Evolutionary conservation across 2,329 filamentous ascomycete genomes (phyloP).

Genomic region (Aspergillus terreus): DNA sequence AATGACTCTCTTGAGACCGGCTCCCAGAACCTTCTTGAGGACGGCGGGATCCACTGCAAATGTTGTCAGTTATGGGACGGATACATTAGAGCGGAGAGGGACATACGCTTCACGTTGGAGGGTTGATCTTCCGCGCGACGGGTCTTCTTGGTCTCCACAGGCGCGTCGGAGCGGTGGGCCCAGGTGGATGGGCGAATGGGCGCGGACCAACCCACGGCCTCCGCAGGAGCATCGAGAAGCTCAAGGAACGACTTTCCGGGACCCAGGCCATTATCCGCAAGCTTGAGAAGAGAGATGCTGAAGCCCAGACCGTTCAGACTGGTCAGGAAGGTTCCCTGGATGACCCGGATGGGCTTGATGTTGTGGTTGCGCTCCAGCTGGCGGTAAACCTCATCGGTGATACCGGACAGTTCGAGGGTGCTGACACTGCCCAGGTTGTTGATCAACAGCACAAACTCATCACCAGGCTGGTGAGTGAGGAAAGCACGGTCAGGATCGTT

Average conservation of each 20-base stretch:
- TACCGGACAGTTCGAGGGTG: slow-evolving; percentile 63
- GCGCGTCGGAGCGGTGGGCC: slow-evolving; percentile 43
- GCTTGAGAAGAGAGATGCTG: slow-evolving; percentile 63
- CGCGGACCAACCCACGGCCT: slow-evolving; percentile 65
- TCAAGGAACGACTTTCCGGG: slow-evolving; percentile 56
- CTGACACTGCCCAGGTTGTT: slow-evolving; percentile 70
- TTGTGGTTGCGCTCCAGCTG: slow-evolving; percentile 58
- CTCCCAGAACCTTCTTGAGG: slow-evolving; percentile 52
- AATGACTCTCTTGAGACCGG: slow-evolving; percentile 58
- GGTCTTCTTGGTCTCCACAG: slow-evolving; percentile 39
- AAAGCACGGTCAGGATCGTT: slow-evolving; percentile 63
- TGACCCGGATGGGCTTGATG: slow-evolving; percentile 59
- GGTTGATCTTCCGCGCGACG: slow-evolving; percentile 45
- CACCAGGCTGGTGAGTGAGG: slow-evolving; percentile 53
- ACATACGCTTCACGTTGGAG: slow-evolving; percentile 52
- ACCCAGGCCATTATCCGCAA: slow-evolving; percentile 57
- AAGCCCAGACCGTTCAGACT: slow-evolving; percentile 70
- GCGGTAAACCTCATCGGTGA: slow-evolving; percentile 62
- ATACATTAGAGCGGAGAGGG: background rate
- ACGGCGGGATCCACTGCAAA: slow-evolving; percentile 44
- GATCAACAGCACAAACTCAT: slow-evolving; percentile 61
- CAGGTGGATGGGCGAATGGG: slow-evolving; percentile 58
- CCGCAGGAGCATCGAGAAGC: slow-evolving; percentile 63
- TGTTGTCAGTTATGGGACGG: background rate
- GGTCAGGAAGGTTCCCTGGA: slow-evolving; percentile 68